Conservation (phyloP, 208 protist species). For the Trypanosoma cruzi region DNA sequence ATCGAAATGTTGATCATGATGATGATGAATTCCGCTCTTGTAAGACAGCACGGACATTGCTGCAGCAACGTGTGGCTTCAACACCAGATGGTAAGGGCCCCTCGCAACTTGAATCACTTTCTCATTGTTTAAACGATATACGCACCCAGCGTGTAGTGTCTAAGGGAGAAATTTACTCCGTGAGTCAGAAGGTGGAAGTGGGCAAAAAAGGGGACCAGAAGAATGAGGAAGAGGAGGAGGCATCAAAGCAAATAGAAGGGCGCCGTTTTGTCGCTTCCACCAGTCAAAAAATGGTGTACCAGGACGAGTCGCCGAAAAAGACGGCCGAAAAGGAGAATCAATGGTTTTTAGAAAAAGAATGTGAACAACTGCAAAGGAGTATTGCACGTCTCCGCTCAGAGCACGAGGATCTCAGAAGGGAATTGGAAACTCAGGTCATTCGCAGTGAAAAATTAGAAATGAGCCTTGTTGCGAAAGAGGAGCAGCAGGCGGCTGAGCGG, state of each 20-base stretch:
- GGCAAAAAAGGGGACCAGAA: not conserved
- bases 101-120: not conserved
- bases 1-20: too few species aligned
- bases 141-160: not conserved
- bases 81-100: not conserved
- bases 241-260: not conserved
- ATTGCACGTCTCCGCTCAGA: constrained; percentile 5
- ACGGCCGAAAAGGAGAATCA: not conserved
- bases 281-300: not conserved
- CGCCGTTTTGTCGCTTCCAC: not conserved
- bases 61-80: not conserved
- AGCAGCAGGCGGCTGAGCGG: constrained; percentile 33
- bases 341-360: constrained; percentile 5
- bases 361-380: not conserved
- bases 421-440: constrained; percentile 29
- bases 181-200: not conserved
- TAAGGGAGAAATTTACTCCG: not conserved
- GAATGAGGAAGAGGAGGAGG: constrained; percentile 1
- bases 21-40: not conserved
- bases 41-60: not conserved
- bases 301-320: not conserved
- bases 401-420: constrained; percentile 25
- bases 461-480: constrained; percentile 48
- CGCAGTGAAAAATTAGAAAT: constrained; percentile 54
- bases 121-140: not conserved